These are phyloP conservation scores for Cercospora zeina DNA, from an alignment of 2,329 filamentous ascomycete genomes.

Conservation along the genomic window DNA sequence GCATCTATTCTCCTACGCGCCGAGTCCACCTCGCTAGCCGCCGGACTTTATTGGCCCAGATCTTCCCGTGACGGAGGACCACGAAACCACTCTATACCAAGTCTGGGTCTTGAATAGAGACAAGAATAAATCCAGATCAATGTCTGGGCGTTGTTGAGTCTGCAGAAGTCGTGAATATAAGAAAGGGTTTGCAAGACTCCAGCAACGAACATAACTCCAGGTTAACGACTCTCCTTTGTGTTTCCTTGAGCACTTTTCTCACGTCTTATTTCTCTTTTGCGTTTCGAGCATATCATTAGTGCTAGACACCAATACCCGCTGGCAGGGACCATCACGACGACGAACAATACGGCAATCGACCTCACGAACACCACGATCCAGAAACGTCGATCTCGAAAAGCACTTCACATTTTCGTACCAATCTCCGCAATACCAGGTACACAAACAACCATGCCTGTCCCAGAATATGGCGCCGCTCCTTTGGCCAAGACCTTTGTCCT, in stretches of 20 bases:
- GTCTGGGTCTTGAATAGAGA: constrained; percentile 16
- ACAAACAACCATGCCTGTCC: constrained; percentile 52
- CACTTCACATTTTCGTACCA: constrained; percentile 17
- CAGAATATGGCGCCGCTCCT: constrained; percentile 63
- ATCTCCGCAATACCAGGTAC: neutral
- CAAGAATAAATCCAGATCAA: constrained; percentile 23
- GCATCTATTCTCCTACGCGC: constrained; percentile 27
- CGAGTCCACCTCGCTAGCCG: constrained; percentile 28
- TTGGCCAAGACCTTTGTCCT: constrained; percentile 76
- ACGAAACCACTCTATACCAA: constrained; percentile 29
- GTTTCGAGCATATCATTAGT: constrained; percentile 2
- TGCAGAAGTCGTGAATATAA: constrained; percentile 16
- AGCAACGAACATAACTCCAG: neutral
- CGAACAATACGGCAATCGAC: constrained; percentile 11
- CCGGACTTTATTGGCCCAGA: constrained; percentile 30
- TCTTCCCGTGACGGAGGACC: constrained; percentile 9
- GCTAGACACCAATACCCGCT: constrained; percentile 30
- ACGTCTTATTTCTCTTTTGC: neutral
- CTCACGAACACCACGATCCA: constrained; percentile 14
- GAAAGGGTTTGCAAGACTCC: constrained; percentile 10
- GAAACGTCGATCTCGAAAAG: constrained; percentile 15
- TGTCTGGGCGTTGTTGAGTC: constrained; percentile 17
- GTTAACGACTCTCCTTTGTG: constrained; percentile 27
- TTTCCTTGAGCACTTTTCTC: constrained; percentile 8
- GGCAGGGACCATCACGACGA: constrained; percentile 29